These are phyloP conservation scores for Phycomyces blakesleeanus DNA, from an alignment of 192 early-diverging fungal species.

Conservation along the genomic window DNA sequence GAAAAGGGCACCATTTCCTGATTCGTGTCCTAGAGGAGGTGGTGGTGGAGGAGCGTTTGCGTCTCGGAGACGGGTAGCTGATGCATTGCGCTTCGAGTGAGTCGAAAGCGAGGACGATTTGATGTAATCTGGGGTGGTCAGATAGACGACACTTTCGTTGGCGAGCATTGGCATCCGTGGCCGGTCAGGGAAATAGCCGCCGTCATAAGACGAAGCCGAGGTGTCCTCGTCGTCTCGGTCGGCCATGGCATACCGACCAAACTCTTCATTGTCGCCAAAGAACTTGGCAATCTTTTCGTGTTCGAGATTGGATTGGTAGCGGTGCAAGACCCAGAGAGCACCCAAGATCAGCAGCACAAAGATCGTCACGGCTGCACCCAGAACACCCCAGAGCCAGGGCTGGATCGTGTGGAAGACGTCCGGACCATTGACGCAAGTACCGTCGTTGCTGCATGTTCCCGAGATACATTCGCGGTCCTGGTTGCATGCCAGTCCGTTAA, in stretches of 20 bases:
- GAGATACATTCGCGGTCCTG: conserved; percentile 36
- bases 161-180: neutral
- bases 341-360: conserved; percentile 28
- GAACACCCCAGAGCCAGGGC: conserved; percentile 26
- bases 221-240: neutral
- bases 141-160: conserved; percentile 16
- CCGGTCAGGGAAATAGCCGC: neutral
- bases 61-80: neutral
- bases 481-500: conserved; percentile 17
- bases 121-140: conserved; percentile 25
- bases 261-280: conserved; percentile 32
- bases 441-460: conserved; percentile 22
- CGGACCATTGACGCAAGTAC: conserved; percentile 20
- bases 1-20: too few species aligned
- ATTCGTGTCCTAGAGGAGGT: neutral
- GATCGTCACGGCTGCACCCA: conserved; percentile 26
- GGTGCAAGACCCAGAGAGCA: conserved; percentile 30
- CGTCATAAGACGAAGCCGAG: neutral
- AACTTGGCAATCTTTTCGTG: conserved; percentile 33
- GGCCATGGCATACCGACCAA: conserved; percentile 18
- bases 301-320: conserved; percentile 38
- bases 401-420: conserved; percentile 29
- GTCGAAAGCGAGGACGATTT: conserved; percentile 17
- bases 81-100: neutral
- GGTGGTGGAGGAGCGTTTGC: neutral